Evolutionary conservation across 306 rosid genomes (phyloP).

Genomic region (Quercus gilva): DNA sequence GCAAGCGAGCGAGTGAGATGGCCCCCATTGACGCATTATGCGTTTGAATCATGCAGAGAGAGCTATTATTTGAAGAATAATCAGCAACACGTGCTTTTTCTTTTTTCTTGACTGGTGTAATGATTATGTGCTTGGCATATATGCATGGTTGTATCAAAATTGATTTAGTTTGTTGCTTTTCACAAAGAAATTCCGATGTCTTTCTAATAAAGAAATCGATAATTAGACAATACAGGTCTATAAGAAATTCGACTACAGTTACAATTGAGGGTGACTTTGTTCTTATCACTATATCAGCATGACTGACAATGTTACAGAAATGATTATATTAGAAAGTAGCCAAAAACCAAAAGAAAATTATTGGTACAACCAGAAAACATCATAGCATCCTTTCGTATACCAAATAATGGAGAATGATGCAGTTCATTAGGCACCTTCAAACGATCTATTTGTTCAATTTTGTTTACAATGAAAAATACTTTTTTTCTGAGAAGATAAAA

Average conservation of each 20-base stretch:
- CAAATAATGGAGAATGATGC: background rate
- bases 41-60: slow-evolving; percentile 5
- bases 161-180: slow-evolving; percentile 31
- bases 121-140: slow-evolving; percentile 30
- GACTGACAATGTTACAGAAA: background rate
- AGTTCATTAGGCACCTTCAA: background rate
- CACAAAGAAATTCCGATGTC: slow-evolving; percentile 19
- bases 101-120: slow-evolving; percentile 35
- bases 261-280: slow-evolving; percentile 29
- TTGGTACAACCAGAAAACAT: background rate
- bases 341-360: background rate
- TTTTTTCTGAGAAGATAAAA: too few species aligned
- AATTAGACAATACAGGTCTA: slow-evolving; percentile 30
- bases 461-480: too few species aligned
- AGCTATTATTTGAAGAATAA: slow-evolving; percentile 28
- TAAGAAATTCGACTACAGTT: slow-evolving; percentile 19
- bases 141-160: slow-evolving; percentile 13
- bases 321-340: background rate
- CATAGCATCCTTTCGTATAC: background rate
- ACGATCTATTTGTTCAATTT: background rate
- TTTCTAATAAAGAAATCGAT: slow-evolving; percentile 17
- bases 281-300: slow-evolving; percentile 3
- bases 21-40: slow-evolving; percentile 24
- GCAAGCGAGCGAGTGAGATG: background rate
- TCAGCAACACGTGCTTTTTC: slow-evolving; percentile 28